Conservation (phyloP, 805 yeast genomes). For the Ogataea trehalophila region DNA sequence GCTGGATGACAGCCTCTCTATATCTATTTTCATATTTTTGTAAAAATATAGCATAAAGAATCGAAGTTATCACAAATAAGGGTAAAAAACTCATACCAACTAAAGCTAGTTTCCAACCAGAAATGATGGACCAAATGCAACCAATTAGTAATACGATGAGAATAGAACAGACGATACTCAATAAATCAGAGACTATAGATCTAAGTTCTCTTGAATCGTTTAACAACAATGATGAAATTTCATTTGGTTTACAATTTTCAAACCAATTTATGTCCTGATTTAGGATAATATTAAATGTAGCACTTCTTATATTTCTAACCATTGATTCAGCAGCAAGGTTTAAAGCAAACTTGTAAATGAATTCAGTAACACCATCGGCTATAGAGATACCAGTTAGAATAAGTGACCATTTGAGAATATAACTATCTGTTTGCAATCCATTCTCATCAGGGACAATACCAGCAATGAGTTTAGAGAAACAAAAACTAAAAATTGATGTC, state of each 20-base stretch:
- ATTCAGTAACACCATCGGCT: constrained; percentile 54
- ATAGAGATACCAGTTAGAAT: constrained; percentile 59
- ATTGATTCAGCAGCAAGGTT: constrained; percentile 64
- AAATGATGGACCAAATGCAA: constrained; percentile 66
- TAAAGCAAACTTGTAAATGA: constrained; percentile 45
- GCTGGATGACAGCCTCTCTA: constrained; percentile 47
- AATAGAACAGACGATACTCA: constrained; percentile 51
- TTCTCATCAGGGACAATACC: constrained; percentile 50
- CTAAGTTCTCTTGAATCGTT: constrained; percentile 82
- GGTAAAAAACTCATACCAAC: constrained; percentile 80
- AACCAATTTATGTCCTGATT: constrained; percentile 54
- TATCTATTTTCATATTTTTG: constrained; percentile 56
- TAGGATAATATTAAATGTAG: constrained; percentile 44
- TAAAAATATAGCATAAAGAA: constrained; percentile 45
- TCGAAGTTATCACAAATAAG: constrained; percentile 46
- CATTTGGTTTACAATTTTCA: constrained; percentile 40
- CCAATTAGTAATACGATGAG: constrained; percentile 55
- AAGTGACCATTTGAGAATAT: constrained; percentile 60
- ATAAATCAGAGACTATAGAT: constrained; percentile 54
- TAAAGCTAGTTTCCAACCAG: constrained; percentile 84
- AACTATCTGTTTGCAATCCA: constrained; percentile 23
- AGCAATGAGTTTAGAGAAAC: constrained; percentile 63
- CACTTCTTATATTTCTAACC: constrained; percentile 49
- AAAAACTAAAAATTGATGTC: constrained; percentile 75
- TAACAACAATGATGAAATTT: constrained; percentile 60